Percentiles rank a stretch among this genome's conserved stretches.
Conservation (phyloP, 179 eudicot genomes). For the Nepenthes alata region DNA sequence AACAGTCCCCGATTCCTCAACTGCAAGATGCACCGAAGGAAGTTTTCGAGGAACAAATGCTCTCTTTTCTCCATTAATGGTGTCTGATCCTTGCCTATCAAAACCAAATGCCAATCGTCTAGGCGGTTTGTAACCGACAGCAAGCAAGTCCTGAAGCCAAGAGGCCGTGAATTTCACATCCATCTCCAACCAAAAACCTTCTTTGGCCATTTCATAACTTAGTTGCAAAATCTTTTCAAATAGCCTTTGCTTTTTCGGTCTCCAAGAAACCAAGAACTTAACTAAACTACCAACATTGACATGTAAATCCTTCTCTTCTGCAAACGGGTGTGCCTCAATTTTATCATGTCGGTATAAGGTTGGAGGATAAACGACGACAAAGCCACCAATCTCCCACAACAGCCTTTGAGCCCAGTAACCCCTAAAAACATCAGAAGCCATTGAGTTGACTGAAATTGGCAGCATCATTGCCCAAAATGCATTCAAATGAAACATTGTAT, state of each 20-base stretch:
- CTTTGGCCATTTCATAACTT: constrained; percentile 53
- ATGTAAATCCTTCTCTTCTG: constrained; percentile 60
- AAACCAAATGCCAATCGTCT: constrained; percentile 30
- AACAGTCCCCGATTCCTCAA: constrained; percentile 44
- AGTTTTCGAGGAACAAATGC: constrained; percentile 43
- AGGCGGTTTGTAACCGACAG: constrained; percentile 46
- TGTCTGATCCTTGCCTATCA: constrained; percentile 27
- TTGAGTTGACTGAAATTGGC: constrained; percentile 49
- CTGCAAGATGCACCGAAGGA: constrained; percentile 52
- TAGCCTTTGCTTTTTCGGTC: constrained; percentile 29
- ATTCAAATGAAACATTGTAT: constrained; percentile 39
- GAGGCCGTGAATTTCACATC: constrained; percentile 50
- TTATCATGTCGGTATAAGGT: constrained; percentile 40
- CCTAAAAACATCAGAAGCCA: constrained; percentile 56
- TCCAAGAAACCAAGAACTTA: constrained; percentile 38
- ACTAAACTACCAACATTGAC: constrained; percentile 50
- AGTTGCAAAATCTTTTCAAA: constrained; percentile 47
- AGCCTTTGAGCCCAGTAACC: constrained; percentile 58
- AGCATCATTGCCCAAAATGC: constrained; percentile 66
- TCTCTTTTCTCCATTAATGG: constrained; percentile 37
- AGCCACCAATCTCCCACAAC: constrained; percentile 58
- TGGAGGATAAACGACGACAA: constrained; percentile 55
- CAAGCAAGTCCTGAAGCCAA: constrained; percentile 54
- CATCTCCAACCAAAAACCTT: constrained; percentile 51
- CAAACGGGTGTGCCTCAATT: constrained; percentile 42